These are phyloP conservation scores for Claviceps monticola DNA, from an alignment of 2,329 filamentous ascomycete species.

Conservation along the genomic window DNA sequence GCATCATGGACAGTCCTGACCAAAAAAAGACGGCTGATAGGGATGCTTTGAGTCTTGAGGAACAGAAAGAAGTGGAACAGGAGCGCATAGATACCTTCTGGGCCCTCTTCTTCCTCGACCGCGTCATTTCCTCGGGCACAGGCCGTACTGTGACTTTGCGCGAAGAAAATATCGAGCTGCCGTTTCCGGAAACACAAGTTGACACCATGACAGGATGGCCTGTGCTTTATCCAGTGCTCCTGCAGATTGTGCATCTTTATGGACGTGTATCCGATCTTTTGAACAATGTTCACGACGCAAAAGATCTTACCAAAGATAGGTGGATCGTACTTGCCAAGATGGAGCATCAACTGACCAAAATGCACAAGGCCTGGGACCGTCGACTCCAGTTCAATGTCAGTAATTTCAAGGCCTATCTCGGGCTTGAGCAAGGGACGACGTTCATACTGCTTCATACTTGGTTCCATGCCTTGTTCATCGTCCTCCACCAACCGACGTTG, in stretches of 20 bases:
- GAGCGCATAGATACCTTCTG: slow-evolving; percentile 81
- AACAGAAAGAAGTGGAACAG: slow-evolving; percentile 56
- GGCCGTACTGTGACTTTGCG: slow-evolving; percentile 71
- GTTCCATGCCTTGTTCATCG: slow-evolving; percentile 77
- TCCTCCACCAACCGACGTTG: slow-evolving; percentile 72
- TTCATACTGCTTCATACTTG: slow-evolving; percentile 80
- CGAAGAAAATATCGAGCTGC: slow-evolving; percentile 73
- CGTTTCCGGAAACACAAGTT: slow-evolving; percentile 40
- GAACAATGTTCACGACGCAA: slow-evolving; percentile 62
- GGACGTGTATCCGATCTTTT: slow-evolving; percentile 72
- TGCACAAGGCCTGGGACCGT: slow-evolving; percentile 59
- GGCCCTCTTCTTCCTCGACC: slow-evolving; percentile 78
- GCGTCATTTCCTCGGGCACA: slow-evolving; percentile 77
- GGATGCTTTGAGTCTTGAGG: slow-evolving; percentile 29
- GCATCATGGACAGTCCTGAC: slow-evolving; percentile 22
- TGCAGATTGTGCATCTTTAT: slow-evolving; percentile 76
- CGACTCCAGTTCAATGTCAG: slow-evolving; percentile 70
- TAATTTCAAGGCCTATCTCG: slow-evolving; percentile 78
- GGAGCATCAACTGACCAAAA: slow-evolving; percentile 62
- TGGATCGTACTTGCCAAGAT: slow-evolving; percentile 60
- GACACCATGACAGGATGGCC: slow-evolving; percentile 54
- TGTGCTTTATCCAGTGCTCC: slow-evolving; percentile 63
- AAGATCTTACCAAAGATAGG: slow-evolving; percentile 62
- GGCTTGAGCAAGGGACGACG: slow-evolving; percentile 67
- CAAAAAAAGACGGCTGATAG: slow-evolving; percentile 27